These are phyloP conservation scores for Phytophthora ramorum DNA, from an alignment of 352 stramenopile species.

Conservation along the genomic window DNA sequence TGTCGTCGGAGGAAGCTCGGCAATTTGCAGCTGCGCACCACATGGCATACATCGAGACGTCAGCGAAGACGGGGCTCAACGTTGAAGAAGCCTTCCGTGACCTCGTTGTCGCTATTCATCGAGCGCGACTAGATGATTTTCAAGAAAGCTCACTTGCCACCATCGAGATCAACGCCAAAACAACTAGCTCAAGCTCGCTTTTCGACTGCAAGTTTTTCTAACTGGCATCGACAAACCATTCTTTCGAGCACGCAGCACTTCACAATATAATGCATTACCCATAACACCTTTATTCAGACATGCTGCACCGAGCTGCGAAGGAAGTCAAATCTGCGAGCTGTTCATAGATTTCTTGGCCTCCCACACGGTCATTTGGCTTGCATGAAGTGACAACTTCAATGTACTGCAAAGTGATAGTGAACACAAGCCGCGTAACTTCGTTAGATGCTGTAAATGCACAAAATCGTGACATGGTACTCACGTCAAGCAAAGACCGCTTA, in stretches of 20 bases:
- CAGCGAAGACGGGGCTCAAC: conserved; percentile 75
- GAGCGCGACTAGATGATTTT: conserved; percentile 46
- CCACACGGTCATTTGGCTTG: conserved; percentile 58
- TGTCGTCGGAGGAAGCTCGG: conserved; percentile 67
- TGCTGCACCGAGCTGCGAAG: conserved; percentile 45
- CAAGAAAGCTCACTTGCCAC: conserved; percentile 29
- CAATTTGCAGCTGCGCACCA: conserved; percentile 71
- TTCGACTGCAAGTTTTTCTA: conserved; percentile 61
- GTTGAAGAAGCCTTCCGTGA: conserved; percentile 66
- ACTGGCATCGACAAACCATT: not conserved
- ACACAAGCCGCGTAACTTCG: not conserved
- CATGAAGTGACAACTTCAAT: conserved; percentile 55
- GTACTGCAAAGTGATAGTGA: conserved; percentile 26
- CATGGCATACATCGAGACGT: conserved; percentile 86
- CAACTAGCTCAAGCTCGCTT: conserved; percentile 28
- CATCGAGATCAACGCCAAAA: conserved; percentile 44
- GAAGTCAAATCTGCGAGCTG: conserved; percentile 56
- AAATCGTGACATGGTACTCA: conserved; percentile 6
- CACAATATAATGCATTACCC: not conserved
- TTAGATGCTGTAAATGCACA: not conserved
- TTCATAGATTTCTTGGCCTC: conserved; percentile 61
- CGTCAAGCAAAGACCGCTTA: conserved; percentile 63
- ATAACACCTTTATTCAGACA: conserved; percentile 1
- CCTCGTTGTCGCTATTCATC: conserved; percentile 65
- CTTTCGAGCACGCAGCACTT: not conserved